Percentiles rank a stretch among this genome's conserved stretches.
Conservation (phyloP, 2,329 filamentous ascomycete species). For the Trichoderma asperellum region DNA sequence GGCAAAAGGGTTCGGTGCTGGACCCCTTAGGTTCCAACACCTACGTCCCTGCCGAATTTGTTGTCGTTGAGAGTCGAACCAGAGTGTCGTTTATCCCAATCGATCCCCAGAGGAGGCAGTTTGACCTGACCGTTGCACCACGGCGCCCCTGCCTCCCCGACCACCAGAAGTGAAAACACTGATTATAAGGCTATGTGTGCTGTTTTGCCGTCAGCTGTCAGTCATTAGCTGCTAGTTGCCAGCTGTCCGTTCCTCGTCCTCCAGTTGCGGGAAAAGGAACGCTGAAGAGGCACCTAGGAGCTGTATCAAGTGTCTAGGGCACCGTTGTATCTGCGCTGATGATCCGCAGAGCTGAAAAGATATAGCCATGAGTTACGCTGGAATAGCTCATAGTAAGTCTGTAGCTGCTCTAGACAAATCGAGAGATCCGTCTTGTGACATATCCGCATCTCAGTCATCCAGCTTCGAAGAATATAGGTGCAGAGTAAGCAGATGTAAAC, state of each 20-base stretch:
- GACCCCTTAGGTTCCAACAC: constrained; percentile 25
- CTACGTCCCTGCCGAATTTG: constrained; percentile 36
- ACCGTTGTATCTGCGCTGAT: no score
- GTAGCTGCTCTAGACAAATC: background rate
- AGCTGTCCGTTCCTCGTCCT: background rate
- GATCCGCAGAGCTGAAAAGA: background rate
- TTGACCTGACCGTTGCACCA: background rate
- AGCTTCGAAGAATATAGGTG: background rate
- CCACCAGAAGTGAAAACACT: background rate
- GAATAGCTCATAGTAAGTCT: background rate
- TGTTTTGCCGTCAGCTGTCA: background rate
- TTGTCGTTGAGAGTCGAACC: background rate
- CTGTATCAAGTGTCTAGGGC: background rate
- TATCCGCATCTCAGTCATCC: background rate
- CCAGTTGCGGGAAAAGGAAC: background rate
- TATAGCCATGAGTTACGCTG: background rate
- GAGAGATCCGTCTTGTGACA: background rate
- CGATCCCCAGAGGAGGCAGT: background rate
- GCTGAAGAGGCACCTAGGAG: no score
- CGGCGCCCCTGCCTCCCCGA: background rate
- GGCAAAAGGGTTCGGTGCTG: constrained; percentile 39
- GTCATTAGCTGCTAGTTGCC: background rate
- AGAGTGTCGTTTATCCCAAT: background rate
- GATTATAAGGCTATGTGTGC: background rate
- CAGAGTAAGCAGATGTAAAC: background rate